A percentile compares a stretch with the other conserved stretches of the same genome.
These are phyloP conservation scores for Arabidopsis arenosa DNA, from an alignment of 345 rosid genomes.

Conservation along the genomic window DNA sequence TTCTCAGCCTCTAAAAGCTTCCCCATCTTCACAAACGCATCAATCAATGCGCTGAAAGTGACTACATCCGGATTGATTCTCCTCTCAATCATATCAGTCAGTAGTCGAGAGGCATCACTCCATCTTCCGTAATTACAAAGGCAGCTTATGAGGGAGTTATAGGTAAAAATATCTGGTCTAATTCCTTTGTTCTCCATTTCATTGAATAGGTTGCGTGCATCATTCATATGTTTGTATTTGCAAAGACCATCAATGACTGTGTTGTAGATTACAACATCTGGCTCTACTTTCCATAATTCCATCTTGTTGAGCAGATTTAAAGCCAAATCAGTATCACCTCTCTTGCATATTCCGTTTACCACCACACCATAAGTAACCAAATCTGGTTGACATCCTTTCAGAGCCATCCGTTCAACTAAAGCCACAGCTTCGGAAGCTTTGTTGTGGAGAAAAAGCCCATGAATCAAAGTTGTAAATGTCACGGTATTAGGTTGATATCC, in stretches of 20 bases:
- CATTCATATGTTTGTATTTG: not conserved
- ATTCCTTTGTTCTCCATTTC: slow-evolving; percentile 1
- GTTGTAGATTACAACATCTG: not conserved
- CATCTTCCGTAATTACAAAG: not conserved
- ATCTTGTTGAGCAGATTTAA: not conserved
- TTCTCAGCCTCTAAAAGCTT: slow-evolving; percentile 8
- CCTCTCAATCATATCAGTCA: not conserved
- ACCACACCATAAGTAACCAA: not conserved
- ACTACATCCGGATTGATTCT: not conserved
- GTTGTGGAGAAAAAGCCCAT: too few species aligned
- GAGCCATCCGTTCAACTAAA: not conserved
- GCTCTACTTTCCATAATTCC: not conserved
- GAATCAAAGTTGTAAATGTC: not conserved
- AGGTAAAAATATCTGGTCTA: not conserved
- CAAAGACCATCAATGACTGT: slow-evolving; percentile 15
- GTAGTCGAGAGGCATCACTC: not conserved
- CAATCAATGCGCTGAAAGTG: not conserved
- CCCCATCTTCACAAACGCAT: not conserved
- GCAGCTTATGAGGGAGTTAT: not conserved
- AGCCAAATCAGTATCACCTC: not conserved
- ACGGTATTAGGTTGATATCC: not conserved
- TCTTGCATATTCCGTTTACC: not conserved
- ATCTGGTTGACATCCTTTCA: not conserved
- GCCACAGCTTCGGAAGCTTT: not conserved
- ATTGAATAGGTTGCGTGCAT: not conserved